Base-by-base conservation (phyloP, 2,329 filamentous ascomycete species). In the Fusarium lyarnte region DNA sequence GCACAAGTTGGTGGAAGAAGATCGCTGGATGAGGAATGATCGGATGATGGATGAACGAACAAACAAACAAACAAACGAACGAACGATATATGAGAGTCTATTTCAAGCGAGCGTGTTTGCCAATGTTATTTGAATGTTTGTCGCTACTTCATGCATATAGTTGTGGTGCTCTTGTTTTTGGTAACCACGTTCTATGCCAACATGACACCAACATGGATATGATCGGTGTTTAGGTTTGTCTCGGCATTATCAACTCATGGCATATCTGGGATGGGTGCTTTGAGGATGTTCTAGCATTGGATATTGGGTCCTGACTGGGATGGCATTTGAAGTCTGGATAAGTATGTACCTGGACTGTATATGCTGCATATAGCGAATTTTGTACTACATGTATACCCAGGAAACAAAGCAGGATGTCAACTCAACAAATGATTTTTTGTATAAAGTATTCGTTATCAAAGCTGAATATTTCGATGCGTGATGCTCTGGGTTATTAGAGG, bases 1-100 rank as follows among this genome's bases (percentile, higher is more conserved):
- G 87, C 63, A 88, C 85, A 69, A 89, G 87, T 71, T 89, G 88
- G 88, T 90, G 88, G 88, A 87, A 82, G 81, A 89, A 89, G 82
- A 78, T 89, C 58, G 85, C 85, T 10, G 84, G 84, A 58, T 82
- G 70, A 78, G 60, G 12, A 70, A 77, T 25, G 36, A 17, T n/a
- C 21, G 27, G 84, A 59, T 59, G 84, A 63, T 60, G 54, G 54
- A 70, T 69, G 64, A 67, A 69, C 51, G 62, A 47, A 70, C 49
- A 58, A 63, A 47, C 54, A 8, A 47, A 70, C 49, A 58, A 63
- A 47, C 54, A 8, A 84, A 63, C 61, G 60, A 52, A 72, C 65
- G 53, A 65, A 70, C 49, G 65, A 74, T 66, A 59, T 69, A 73
- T 68, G 69, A 66, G 66, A 70, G 60, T 73, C 54, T 35, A 70